A percentile compares a stretch with the other conserved stretches of the same genome.
Evolutionary conservation across 1,139 yeast species (phyloP).

Genomic region (Tardiomyces digboiensis): DNA sequence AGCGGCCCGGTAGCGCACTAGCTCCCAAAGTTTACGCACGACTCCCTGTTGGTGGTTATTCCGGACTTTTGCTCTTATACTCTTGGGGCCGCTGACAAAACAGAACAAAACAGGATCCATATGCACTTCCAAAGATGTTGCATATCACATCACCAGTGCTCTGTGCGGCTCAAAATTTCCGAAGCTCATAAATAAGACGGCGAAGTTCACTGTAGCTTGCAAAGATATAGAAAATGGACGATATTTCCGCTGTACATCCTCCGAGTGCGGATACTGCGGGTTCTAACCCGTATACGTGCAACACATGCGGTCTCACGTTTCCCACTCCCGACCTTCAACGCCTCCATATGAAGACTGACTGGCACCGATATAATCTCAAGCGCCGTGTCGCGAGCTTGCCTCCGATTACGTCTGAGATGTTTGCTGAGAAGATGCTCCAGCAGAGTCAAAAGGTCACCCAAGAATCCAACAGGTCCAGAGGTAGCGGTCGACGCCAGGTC

Average conservation of each 20-base stretch:
- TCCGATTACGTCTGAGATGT: slow-evolving; percentile 68
- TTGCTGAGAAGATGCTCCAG: slow-evolving; percentile 63
- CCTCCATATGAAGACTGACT: slow-evolving; percentile 89
- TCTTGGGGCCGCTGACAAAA: no score
- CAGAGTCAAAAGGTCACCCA: slow-evolving; percentile 32
- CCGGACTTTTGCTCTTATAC: no score
- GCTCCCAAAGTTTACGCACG: no score
- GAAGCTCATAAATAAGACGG: background rate
- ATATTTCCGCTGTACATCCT: background rate
- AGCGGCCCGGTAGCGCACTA: no score
- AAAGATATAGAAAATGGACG: background rate
- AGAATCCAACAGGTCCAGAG: slow-evolving; percentile 16
- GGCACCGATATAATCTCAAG: slow-evolving; percentile 92
- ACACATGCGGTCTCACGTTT: slow-evolving; percentile 77
- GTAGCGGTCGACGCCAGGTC: slow-evolving; percentile 23
- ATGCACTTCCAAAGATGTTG: no score
- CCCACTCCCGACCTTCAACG: slow-evolving; percentile 74
- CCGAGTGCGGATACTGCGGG: background rate
- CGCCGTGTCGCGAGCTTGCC: slow-evolving; percentile 83
- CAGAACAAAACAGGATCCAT: no score
- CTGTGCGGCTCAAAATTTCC: background rate
- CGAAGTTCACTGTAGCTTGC: background rate
- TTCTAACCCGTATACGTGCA: slow-evolving; percentile 47
- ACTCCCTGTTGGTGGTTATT: no score
- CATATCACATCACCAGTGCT: no score